Evolutionary conservation across 768 basidiomycete species (phyloP), one percentile per base, ranked within the genome.

Genomic region (Kockovaella imperatae): DNA sequence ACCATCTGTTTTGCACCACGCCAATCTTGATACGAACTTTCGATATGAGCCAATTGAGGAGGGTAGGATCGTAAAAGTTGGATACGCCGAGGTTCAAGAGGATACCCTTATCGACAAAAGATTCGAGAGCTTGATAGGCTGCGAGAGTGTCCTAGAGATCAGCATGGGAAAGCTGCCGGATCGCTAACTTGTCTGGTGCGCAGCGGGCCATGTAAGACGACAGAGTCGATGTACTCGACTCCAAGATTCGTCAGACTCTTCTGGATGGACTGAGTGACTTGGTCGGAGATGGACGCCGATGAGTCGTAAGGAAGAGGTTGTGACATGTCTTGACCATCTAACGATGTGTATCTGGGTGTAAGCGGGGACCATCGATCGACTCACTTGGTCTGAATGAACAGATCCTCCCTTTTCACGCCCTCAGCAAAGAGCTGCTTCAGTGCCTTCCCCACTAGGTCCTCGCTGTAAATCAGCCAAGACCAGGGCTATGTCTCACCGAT

Each of bases 331-430:
- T 90, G 87, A 6, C 87, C 87, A 20, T 73, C 72, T 14, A 86
- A 74, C 0, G 84, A 73, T 0, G 87, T 89, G 64, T 78, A 87
- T 70, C 86, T 87, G 11, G 14, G 35, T 2, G 20, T 38, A 11
- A 42, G 20, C 42, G 3, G 18, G 36, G 39, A 48, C 13, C 14
- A n/a, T 31, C 4, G 24, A n/a, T 20, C 18, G 18, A 42, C 50
- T 42, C 32, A 86, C 83, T 90, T 88, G 26, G 87, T 86, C 69
- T 89, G 86, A 24, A 89, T 68, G 65, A 80, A 86, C 3, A 89
- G 55, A 43, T 83, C 80, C 60, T 84, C 77, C 4, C 87, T 79
- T 46, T 77, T 78, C 21, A 61, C 49, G 46, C 85, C 75, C 4
- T 75, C 76, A 52, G 84, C 79, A 34, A 74, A 6, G 73, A 76